phyloP scores from a whole-genome alignment of 345 rosid species.

The Reutealis trisperma region DNA sequence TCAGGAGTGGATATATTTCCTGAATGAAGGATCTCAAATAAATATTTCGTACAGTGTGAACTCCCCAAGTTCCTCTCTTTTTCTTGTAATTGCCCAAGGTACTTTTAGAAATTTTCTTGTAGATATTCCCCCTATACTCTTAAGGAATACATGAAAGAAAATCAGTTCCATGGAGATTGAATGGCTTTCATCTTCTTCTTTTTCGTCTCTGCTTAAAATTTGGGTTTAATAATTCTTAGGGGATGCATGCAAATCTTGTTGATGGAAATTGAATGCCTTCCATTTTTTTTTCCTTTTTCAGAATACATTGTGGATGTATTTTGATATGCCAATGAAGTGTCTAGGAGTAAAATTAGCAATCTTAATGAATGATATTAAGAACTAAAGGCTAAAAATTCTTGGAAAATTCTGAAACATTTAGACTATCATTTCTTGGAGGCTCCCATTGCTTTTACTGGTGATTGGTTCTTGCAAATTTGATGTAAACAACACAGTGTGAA shows the following conservation, averaged over 20 bases:
- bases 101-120: conserved; percentile 8
- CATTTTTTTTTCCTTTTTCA: too few species aligned
- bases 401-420: not conserved
- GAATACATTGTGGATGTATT: not conserved
- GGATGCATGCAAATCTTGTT: not conserved
- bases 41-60: conserved; percentile 67
- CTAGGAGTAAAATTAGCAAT: not conserved
- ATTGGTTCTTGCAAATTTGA: not conserved
- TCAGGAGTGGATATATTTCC: conserved; percentile 76
- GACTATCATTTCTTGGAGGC: not conserved
- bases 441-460: not conserved
- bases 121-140: not conserved
- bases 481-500: not conserved
- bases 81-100: conserved; percentile 90
- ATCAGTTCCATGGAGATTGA: not conserved
- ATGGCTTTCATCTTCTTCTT: not conserved
- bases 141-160: not conserved
- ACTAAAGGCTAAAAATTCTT: not conserved
- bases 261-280: not conserved
- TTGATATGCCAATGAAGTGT: not conserved
- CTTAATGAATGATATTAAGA: not conserved
- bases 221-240: not conserved
- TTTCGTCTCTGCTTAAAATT: not conserved
- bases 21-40: conserved; percentile 76
- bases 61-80: conserved; percentile 57